Evolutionary conservation across 805 yeast genomes (phyloP), one percentile per base, ranked within the genome.

Genomic region (Teunomyces kruisii): DNA sequence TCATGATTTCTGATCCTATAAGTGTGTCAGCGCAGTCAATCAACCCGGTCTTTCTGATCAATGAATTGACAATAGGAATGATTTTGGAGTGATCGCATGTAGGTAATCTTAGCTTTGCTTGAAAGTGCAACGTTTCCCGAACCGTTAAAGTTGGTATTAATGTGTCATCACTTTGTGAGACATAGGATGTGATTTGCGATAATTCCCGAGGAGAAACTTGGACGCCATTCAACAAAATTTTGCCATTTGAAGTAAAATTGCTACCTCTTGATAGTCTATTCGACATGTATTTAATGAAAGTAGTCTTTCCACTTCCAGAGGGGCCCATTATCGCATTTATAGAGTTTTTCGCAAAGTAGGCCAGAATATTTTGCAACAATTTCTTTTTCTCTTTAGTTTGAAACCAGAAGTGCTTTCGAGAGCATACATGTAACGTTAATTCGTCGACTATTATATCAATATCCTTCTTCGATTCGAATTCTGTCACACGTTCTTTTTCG

Each of bases 251-350:
- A 3, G 46, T 35, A 22, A 53, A 54, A 9, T 50, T 47, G 2
- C 54, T 47, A 2, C 50, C 43, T 9, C 51, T 27, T 29, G 42
- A 27, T 16, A 58, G 45, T 8, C 63, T 45, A 12, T 48, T 28
- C 1, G 65, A 56, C 32, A 72, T 50, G 40, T 56, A 61, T 43
- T 69, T 70, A 32, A 72, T 54, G 12, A 72, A 51, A 0, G 76
- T 71, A 1, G 76, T 70, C 40, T 72, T 72, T 6, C 76, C 77
- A 48, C 74, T 65, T 13, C 76, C 77, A n/a, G 73, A 67, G 1
- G 76, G 76, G 6, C 77, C 76, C 76, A 72, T 70, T 5, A 72
- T 69, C 5, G 64, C 76, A 53, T 71, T 72, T 9, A 72, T 65
- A 4, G 59, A 56, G 33, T 61, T 61, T 3, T 68, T 61, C 6